Conservation (phyloP, 2,329 filamentous ascomycete genomes). For the Aspergillus tubingensis region DNA sequence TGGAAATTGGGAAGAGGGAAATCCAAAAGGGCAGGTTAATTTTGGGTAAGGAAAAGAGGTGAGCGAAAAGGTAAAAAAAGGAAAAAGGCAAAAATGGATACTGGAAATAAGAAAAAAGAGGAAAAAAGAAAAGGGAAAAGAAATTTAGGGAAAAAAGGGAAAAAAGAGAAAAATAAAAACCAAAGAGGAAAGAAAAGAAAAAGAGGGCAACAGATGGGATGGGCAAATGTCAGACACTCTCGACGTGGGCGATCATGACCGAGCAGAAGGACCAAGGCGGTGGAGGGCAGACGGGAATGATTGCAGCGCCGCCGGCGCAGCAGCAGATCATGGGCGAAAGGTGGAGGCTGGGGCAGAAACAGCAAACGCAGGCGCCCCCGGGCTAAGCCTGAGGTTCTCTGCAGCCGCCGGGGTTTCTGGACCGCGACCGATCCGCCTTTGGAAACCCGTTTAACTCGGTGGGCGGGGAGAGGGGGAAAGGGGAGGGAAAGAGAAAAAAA, state of each 20-base stretch:
- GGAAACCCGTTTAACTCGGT: slow-evolving; percentile 14
- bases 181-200: slow-evolving; percentile 14
- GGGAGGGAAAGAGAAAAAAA: slow-evolving; percentile 10
- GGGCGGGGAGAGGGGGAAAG: slow-evolving; percentile 7
- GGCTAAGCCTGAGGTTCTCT: slow-evolving; percentile 20
- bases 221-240: slow-evolving; percentile 28
- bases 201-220: slow-evolving; percentile 27
- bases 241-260: slow-evolving; percentile 22
- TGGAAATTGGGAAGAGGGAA: not conserved
- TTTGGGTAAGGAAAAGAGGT: not conserved
- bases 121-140: slow-evolving; percentile 7
- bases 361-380: slow-evolving; percentile 23
- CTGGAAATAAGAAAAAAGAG: slow-evolving; percentile 1
- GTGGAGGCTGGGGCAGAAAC: slow-evolving; percentile 29
- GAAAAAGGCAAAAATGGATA: not conserved
- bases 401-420: slow-evolving; percentile 19
- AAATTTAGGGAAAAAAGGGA: slow-evolving; percentile 24
- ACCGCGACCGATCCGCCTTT: slow-evolving; percentile 12
- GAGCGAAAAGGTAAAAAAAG: slow-evolving; percentile 4
- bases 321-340: slow-evolving; percentile 28
- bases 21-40: not conserved
- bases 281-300: slow-evolving; percentile 14
- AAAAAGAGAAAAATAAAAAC: slow-evolving; percentile 26
- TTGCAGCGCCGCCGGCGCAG: slow-evolving; percentile 21
- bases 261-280: slow-evolving; percentile 17